Evolutionary conservation across 208 protist genomes (phyloP), one percentile per base, ranked within the genome.

Genomic region (Trypanosoma melophagium): DNA sequence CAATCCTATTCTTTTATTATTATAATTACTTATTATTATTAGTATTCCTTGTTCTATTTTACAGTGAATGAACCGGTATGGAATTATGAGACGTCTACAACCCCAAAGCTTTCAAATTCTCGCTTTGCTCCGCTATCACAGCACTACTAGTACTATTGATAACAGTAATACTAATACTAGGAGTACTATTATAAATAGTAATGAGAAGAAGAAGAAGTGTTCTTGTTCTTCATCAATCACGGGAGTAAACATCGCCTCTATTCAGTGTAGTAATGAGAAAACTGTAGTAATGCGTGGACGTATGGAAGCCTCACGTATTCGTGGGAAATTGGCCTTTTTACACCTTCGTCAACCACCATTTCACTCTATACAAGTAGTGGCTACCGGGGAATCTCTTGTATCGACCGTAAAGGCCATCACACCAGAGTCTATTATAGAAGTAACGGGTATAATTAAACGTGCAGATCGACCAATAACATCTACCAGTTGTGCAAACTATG

Each of bases 351-450:
- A 94, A 60, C 87, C 87, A 1, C 79, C 78, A 7, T 69, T 74
- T 4, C 65, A 88, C 57, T 87, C 84, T 5, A 62, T 92, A 42
- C 89, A 94, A 68, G 82, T 88, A 0, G 86, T 94, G 17, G 82
- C 75, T n/a, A 45, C 64, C 0, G 79, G 80, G 8, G 77, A 68
- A 24, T 73, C 41, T 25, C 56, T 83, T 19, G 67, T 78, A 14
- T 55, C 22, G 19, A 49, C 69, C 42, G 80, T 76, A n/a, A 80
- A 75, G 50, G 24, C 24, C 21, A 45, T 96, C 60, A 79, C 83
- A 0, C 80, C 77, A 0, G 87, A 96, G 80, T 87, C 79, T 1
- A 84, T 96, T 53, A 72, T 94, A 0, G 82, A 90, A 35, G 80
- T 93, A 13, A 71, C 25, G 0, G 90, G 87, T 2, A 55, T 66